Percentiles rank a stretch among this genome's conserved stretches.
These are phyloP conservation scores for Ogataea siamensis DNA, from an alignment of 805 yeast species.

Conservation along the genomic window DNA sequence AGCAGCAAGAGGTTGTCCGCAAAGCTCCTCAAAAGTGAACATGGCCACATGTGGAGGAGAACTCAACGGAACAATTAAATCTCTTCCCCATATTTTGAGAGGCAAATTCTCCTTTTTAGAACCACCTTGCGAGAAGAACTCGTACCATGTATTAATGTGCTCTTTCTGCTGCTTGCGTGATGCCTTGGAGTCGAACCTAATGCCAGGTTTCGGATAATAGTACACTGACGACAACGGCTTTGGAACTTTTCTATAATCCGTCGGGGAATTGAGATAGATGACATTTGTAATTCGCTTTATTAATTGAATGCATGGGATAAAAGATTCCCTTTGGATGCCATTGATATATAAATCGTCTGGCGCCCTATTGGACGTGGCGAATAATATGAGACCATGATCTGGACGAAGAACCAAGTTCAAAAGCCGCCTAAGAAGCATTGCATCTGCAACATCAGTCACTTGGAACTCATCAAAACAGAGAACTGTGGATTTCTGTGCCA, in stretches of 20 bases:
- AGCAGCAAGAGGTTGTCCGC: constrained; percentile 86
- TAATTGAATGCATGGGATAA: constrained; percentile 86
- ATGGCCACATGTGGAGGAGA: constrained; percentile 83
- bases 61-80: constrained; percentile 69
- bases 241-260: constrained; percentile 88
- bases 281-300: constrained; percentile 75
- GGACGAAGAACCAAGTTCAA: constrained; percentile 63
- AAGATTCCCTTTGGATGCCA: constrained; percentile 90
- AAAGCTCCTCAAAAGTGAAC: constrained; percentile 80
- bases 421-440: constrained; percentile 86
- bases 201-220: constrained; percentile 66
- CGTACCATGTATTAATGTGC: constrained; percentile 78
- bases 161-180: constrained; percentile 49
- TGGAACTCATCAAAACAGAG: constrained; percentile 97
- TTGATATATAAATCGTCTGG: constrained; percentile 92
- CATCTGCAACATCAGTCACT: constrained; percentile 98
- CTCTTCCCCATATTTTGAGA: constrained; percentile 83
- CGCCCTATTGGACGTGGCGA: constrained; percentile 93
- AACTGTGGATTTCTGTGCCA: constrained; percentile 72
- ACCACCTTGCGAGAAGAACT: constrained; percentile 68
- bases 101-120: constrained; percentile 36
- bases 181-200: constrained; percentile 49
- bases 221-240: constrained; percentile 80
- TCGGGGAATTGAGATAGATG: constrained; percentile 80
- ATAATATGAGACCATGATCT: constrained; percentile 78